Percentiles rank a stretch among this genome's conserved stretches.
Evolutionary conservation across 2,329 filamentous ascomycete species (phyloP).

Genomic region (Alternaria panax): DNA sequence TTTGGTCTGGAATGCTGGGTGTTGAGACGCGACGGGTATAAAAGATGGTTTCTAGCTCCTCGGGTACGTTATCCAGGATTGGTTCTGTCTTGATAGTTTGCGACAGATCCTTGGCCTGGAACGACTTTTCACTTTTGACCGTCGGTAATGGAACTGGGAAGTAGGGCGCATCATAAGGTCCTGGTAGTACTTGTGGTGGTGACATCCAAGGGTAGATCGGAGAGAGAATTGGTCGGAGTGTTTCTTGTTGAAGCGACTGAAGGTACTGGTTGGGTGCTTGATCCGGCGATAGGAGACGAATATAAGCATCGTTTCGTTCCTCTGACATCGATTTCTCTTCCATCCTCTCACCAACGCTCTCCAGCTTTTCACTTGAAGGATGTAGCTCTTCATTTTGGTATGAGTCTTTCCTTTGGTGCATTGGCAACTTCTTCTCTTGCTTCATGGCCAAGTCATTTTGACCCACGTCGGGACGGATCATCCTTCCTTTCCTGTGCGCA

Average conservation of each 20-base stretch:
- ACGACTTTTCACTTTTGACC: constrained; percentile 16
- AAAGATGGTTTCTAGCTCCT: constrained; percentile 18
- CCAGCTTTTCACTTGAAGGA: background rate
- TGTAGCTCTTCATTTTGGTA: constrained; percentile 1
- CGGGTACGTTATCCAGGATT: background rate
- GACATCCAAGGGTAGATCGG: constrained; percentile 45
- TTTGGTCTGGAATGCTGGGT: constrained; percentile 22
- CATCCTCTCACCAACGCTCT: background rate
- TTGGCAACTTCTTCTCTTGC: background rate
- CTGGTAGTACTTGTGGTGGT: constrained; percentile 42
- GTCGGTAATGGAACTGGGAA: constrained; percentile 45
- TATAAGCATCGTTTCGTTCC: background rate
- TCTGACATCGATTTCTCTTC: background rate
- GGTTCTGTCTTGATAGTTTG: constrained; percentile 11
- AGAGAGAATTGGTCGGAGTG: constrained; percentile 23
- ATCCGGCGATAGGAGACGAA: background rate
- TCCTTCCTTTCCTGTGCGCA: constrained; percentile 29
- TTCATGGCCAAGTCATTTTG: constrained; percentile 4
- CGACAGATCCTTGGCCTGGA: constrained; percentile 22
- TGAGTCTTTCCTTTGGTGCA: constrained; percentile 9
- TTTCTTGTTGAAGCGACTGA: constrained; percentile 23
- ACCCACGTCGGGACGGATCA: background rate
- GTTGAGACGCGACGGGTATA: constrained; percentile 41
- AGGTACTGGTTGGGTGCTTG: constrained; percentile 20
- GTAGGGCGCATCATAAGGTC: constrained; percentile 46